Evolutionary conservation across 1,284 basidiomycete genomes (phyloP), one percentile per base, ranked within the genome.

Genomic region (Uromyces viciae-fabae): DNA sequence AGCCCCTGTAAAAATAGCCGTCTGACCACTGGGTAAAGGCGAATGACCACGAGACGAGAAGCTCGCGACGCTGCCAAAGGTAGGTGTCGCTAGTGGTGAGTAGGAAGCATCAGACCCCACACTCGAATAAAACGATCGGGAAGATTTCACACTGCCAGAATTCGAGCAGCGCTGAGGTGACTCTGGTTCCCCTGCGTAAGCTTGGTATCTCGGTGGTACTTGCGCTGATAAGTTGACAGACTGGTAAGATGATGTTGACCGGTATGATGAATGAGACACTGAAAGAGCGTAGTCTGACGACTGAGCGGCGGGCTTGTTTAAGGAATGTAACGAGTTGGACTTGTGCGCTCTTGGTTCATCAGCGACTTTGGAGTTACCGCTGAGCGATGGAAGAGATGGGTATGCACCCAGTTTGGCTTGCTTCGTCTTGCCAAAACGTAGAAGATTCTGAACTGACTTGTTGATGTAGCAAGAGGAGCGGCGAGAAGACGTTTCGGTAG

Each of bases 361-460:
- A 52, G 19, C 46, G 69, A 25, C 49, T 54, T 19, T 31, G 42
- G 8, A 25, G 8, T 22, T 8, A 28, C 25, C 33, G 42, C 17
- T 69, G 42, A 43, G 64, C 7, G 64, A 68, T 7, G 40, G 11
- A n/a, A 15, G 66, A 25, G 52, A 54, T 17, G 52, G 52, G 52
- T 19, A n/a, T 4, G 28, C n/a, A 62, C 25, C 49, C 11, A 25
- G 54, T 43, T 72, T 46, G 46, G 46, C 33, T 15, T 43, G 1
- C 31, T 72, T 72, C 3, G 28, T 42, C 49, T 72, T 72, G 14
- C 69, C 46, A 15, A 43, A 17, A 33, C 69, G 69, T 15, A 72
- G 46, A 5, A 72, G 49, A 49, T 46, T 72, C 31, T 72, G 69
- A 31, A 72, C 36, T 2, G 69, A 72, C 22, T 54, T 72, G 33